A percentile compares a stretch with the other conserved stretches of the same genome.
Evolutionary conservation across 306 rosid genomes (phyloP).

Genomic region (Medicago lupulina): DNA sequence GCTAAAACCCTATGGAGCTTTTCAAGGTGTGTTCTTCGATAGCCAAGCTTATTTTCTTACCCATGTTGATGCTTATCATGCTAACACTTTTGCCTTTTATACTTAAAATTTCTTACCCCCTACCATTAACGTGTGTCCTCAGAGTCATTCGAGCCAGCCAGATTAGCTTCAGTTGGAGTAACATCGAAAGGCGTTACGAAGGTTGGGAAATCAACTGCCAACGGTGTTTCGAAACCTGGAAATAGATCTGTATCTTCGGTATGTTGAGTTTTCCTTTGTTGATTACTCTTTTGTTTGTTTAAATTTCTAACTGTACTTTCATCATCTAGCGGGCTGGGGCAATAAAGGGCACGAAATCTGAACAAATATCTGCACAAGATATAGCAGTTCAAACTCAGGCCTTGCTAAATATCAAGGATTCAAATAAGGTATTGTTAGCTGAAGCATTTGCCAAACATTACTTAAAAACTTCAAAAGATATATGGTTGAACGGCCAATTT

Average conservation of each 20-base stretch:
- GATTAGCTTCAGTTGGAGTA: conserved; percentile 59
- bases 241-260: conserved; percentile 73
- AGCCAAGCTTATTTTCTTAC: conserved; percentile 22
- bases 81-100: conserved; percentile 4
- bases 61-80: conserved; percentile 31
- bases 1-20: conserved; percentile 63
- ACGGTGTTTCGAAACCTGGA: conserved; percentile 85
- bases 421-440: conserved; percentile 76
- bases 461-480: conserved; percentile 18
- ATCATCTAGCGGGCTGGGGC: conserved; percentile 62
- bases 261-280: conserved; percentile 37
- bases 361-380: conserved; percentile 74
- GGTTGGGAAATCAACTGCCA: conserved; percentile 73
- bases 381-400: conserved; percentile 82
- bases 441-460: conserved; percentile 15
- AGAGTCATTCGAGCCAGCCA: conserved; percentile 73
- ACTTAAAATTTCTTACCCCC: background rate
- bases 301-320: conserved; percentile 37
- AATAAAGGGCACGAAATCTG: conserved; percentile 65
- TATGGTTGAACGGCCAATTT: conserved; percentile 21
- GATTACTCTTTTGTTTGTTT: conserved; percentile 29
- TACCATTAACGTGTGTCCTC: conserved; percentile 8
- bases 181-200: conserved; percentile 67
- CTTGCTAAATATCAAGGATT: conserved; percentile 85
- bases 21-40: conserved; percentile 64